These are phyloP conservation scores for Hagleromyces aurorensis DNA, from an alignment of 805 yeast species.

Conservation along the genomic window DNA sequence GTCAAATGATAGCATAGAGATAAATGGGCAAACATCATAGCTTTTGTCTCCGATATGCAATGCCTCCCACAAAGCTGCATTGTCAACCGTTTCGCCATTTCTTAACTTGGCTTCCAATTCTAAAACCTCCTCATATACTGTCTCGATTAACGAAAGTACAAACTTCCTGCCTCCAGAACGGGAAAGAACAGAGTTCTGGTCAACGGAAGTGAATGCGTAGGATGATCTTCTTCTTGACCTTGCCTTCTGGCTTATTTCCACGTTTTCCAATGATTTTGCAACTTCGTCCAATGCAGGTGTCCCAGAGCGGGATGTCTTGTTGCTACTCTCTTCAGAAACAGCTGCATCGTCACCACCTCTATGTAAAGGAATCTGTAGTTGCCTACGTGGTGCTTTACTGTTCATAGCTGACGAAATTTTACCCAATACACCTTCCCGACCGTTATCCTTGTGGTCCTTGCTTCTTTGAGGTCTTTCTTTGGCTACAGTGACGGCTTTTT, in stretches of 20 bases:
- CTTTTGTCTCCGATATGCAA: constrained; percentile 60
- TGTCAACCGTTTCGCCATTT: constrained; percentile 41
- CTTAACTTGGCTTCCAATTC: constrained; percentile 71
- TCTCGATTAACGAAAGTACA: constrained; percentile 64
- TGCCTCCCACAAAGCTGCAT: constrained; percentile 62
- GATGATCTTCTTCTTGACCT: constrained; percentile 31
- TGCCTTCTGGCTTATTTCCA: constrained; percentile 20
- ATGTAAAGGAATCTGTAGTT: constrained; percentile 48
- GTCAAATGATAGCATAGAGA: constrained; percentile 72
- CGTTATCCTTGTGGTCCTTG: constrained; percentile 29
- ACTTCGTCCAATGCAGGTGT: constrained; percentile 27
- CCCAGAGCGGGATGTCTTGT: constrained; percentile 12
- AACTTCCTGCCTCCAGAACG: constrained; percentile 41
- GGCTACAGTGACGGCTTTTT: constrained; percentile 91
- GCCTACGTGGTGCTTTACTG: constrained; percentile 82
- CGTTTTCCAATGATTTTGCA: constrained; percentile 26
- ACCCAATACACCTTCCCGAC: constrained; percentile 84
- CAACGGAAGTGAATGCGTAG: constrained; percentile 29
- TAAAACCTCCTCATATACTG: constrained; percentile 67
- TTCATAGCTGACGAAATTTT: constrained; percentile 74
- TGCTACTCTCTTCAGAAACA: constrained; percentile 7
- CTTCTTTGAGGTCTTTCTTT: constrained; percentile 73
- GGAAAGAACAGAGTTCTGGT: constrained; percentile 29
- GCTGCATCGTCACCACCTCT: constrained; percentile 29
- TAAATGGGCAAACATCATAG: constrained; percentile 63